Base-by-base conservation (phyloP, 805 yeast genomes). In the Lipomyces spencermartinsiae region DNA sequence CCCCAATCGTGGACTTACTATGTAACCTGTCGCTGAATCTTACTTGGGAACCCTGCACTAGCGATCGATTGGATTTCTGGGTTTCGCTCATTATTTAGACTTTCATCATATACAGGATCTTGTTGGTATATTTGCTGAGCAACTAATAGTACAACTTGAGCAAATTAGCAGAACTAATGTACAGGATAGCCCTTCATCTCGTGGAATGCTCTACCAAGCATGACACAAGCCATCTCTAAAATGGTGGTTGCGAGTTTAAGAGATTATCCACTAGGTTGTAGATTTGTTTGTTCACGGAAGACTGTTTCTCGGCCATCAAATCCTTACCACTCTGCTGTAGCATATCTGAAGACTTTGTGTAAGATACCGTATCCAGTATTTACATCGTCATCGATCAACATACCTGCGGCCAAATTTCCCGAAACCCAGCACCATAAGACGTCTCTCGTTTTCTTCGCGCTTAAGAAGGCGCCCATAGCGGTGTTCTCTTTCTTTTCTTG, bases 351-450 rank as follows among this genome's bases (percentile, higher is more conserved):
- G 46, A 34, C 29, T 16, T 16, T 16, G 3, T 43, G 49, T 43
- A n/a, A 43, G 49, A n/a, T 22, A 6, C 22, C 10, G n/a, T 19
- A 1, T 16, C 49, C 22, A 16, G 10, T n/a, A 43, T 19, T 1
- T 9, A 14, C 16, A 43, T 19, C 9, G 14, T 16, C 22, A 16
- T 43, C 49, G 3, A 16, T 43, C 22, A 16, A 43, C 49, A 14
- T 39, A 62, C 65, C 65, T 16, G 65, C 39, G 22, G 58, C 34
- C 22, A 62, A 35, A 7, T 4, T 14, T 6, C 72, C 72, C 7
- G 68, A 22, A 37, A 70, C 49, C 67, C 68, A 70, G 58, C 70
- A 66, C 73, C 73, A 70, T 34, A 70, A 43, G 6, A 59, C 62
- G 57, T 70, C 72, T 35, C 65, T 59, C 16, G 58, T 46, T 37